Percentiles rank a stretch among this genome's conserved stretches.
phyloP scores from a whole-genome alignment of 169 alveolate genomes.

The Eimeria tenella region DNA sequence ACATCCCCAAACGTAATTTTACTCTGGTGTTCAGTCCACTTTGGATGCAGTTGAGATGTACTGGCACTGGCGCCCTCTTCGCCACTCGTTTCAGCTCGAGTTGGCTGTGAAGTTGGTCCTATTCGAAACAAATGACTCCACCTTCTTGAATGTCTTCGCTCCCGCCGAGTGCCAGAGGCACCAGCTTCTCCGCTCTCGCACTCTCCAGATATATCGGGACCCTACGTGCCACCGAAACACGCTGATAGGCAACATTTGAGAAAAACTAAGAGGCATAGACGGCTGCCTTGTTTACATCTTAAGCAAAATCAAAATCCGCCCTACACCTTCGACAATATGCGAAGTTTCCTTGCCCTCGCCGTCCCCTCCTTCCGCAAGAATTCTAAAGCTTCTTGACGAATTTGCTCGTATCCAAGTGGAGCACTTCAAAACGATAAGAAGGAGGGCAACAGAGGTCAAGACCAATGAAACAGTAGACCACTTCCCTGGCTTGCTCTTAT shows the following conservation, averaged over 20 bases:
- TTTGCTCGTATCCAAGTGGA: neutral
- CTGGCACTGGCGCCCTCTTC: no score
- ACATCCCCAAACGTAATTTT: neutral
- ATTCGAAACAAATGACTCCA: neutral
- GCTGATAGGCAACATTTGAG: neutral
- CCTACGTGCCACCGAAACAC: no score
- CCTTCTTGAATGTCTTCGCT: neutral
- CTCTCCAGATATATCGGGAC: no score
- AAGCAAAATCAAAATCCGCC: neutral
- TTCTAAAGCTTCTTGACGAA: neutral
- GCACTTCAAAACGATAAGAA: neutral
- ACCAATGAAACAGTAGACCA: neutral
- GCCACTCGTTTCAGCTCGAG: no score
- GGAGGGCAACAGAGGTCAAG: neutral
- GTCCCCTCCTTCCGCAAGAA: slow-evolving; percentile 6
- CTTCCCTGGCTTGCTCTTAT: neutral
- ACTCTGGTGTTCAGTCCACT: neutral
- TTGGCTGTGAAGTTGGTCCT: neutral
- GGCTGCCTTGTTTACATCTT: neutral
- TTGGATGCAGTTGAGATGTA: no score
- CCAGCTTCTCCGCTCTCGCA: no score
- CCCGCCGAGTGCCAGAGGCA: no score
- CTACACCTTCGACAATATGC: neutral
- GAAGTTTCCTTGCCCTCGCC: neutral
- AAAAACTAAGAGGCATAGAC: neutral